A percentile compares a stretch with the other conserved stretches of the same genome.
Conservation (phyloP, 495 filamentous ascomycete species). For the Penicillium parvum region DNA sequence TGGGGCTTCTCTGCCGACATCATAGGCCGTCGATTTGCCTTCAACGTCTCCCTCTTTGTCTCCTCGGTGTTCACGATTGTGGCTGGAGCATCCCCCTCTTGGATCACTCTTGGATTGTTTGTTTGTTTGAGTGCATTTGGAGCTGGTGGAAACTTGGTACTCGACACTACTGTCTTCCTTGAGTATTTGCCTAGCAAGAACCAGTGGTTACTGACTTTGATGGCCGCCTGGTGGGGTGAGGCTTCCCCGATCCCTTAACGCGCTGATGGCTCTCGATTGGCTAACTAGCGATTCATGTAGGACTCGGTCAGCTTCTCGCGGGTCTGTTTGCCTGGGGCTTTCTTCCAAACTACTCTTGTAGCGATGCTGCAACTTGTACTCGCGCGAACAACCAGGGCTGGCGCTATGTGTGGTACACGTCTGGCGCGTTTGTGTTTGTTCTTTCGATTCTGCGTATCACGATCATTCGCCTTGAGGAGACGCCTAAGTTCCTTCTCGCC, state of each 20-base stretch:
- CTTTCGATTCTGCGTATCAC: slow-evolving; percentile 64
- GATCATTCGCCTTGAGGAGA: slow-evolving; percentile 63
- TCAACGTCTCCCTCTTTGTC: slow-evolving; percentile 48
- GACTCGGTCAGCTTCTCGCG: slow-evolving; percentile 26
- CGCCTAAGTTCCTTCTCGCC: slow-evolving; percentile 67
- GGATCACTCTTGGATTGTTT: slow-evolving; percentile 46
- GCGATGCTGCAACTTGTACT: slow-evolving; percentile 30
- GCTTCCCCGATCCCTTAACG: background rate
- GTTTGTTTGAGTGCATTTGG: slow-evolving; percentile 43
- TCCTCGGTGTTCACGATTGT: slow-evolving; percentile 46
- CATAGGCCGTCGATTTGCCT: slow-evolving; percentile 51
- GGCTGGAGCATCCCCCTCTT: slow-evolving; percentile 46
- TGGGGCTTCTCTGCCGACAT: slow-evolving; percentile 53
- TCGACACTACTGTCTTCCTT: slow-evolving; percentile 61
- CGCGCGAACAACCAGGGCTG: slow-evolving; percentile 49
- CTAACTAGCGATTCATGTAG: background rate
- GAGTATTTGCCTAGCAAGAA: slow-evolving; percentile 46
- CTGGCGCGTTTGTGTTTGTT: slow-evolving; percentile 61
- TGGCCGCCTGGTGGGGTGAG: slow-evolving; percentile 50
- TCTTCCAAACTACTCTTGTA: slow-evolving; percentile 37
- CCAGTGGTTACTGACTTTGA: slow-evolving; percentile 45
- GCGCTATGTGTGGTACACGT: slow-evolving; percentile 54
- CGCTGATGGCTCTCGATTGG: background rate
- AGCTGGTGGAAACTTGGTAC: slow-evolving; percentile 62
- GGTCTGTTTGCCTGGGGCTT: slow-evolving; percentile 46